These are phyloP conservation scores for Fusarium gaditjirri DNA, from an alignment of 2,329 filamentous ascomycete species.

Conservation along the genomic window DNA sequence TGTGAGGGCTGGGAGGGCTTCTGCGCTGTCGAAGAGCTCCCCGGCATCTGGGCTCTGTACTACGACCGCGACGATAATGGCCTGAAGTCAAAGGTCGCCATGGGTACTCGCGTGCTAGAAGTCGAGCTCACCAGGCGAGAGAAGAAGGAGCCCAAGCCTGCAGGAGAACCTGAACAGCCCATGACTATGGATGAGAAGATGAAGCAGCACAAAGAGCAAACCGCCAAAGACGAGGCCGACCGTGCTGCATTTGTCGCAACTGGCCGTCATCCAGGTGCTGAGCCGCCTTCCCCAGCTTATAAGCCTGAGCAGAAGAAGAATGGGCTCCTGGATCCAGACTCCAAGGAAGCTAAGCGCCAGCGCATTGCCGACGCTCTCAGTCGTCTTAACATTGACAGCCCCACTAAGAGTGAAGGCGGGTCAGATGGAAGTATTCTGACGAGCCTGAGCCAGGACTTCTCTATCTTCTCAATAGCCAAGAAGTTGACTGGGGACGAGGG, in stretches of 20 bases:
- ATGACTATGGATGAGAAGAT: constrained; percentile 45
- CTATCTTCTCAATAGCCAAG: constrained; percentile 38
- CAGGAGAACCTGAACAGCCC: constrained; percentile 27
- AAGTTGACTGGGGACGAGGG: constrained; percentile 36
- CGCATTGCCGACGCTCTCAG: constrained; percentile 37
- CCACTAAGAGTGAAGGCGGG: constrained; percentile 15
- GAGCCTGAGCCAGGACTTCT: constrained; percentile 39
- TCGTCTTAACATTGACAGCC: constrained; percentile 30
- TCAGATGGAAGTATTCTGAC: constrained; percentile 34
- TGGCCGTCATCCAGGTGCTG: constrained; percentile 29
- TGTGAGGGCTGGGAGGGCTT: constrained; percentile 63
- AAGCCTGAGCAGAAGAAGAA: constrained; percentile 16
- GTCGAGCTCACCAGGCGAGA: constrained; percentile 65
- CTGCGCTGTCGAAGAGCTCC: constrained; percentile 56
- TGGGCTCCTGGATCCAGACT: constrained; percentile 9
- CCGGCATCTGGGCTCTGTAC: constrained; percentile 58
- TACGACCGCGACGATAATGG: constrained; percentile 60
- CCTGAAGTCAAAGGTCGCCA: constrained; percentile 56
- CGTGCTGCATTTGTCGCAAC: constrained; percentile 35
- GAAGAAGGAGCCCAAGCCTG: constrained; percentile 48
- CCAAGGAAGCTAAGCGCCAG: constrained; percentile 30
- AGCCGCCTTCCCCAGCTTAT: constrained; percentile 11
- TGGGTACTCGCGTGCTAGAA: constrained; percentile 63
- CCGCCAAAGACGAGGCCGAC: constrained; percentile 35
- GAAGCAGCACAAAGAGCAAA: constrained; percentile 44